phyloP scores from a whole-genome alignment of 169 alveolate species.

The Eimeria necatrix region DNA sequence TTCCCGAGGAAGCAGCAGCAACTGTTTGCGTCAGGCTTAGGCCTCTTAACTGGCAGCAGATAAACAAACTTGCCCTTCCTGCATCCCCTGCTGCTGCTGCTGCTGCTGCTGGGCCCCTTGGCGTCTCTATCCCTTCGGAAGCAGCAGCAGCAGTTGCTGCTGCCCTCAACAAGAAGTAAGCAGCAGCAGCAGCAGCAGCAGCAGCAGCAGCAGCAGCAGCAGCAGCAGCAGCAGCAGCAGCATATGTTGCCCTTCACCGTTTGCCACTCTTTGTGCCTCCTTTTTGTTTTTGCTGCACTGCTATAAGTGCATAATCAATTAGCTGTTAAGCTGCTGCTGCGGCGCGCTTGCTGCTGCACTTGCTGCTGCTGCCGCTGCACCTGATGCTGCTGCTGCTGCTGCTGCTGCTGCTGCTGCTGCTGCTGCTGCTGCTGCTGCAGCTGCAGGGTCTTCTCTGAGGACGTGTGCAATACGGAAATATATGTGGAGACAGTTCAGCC shows the following conservation, averaged over 20 bases:
- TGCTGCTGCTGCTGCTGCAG: not conserved
- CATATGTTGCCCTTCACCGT: not conserved
- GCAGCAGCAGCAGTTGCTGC: not conserved
- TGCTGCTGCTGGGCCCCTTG: not conserved
- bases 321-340: too few relatives aligned
- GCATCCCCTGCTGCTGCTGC: not conserved
- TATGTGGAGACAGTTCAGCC: constrained; percentile 73
- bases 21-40: not conserved
- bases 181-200: not conserved
- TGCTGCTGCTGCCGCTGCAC: too few relatives aligned
- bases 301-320: not conserved
- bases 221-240: constrained; percentile 33
- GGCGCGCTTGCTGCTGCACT: too few relatives aligned
- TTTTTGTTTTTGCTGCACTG: not conserved
- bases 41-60: not conserved
- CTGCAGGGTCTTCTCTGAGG: constrained; percentile 67
- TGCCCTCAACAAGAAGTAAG: too few relatives aligned
- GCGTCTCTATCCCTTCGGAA: not conserved
- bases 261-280: not conserved
- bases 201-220: not conserved
- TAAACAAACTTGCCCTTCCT: not conserved
- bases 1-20: constrained; percentile 14
- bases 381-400: too few relatives aligned
- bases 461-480: constrained; percentile 28
- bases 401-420: too few relatives aligned